Base-by-base conservation (phyloP, 352 stramenopile species). In the Phytophthora palmivora region DNA sequence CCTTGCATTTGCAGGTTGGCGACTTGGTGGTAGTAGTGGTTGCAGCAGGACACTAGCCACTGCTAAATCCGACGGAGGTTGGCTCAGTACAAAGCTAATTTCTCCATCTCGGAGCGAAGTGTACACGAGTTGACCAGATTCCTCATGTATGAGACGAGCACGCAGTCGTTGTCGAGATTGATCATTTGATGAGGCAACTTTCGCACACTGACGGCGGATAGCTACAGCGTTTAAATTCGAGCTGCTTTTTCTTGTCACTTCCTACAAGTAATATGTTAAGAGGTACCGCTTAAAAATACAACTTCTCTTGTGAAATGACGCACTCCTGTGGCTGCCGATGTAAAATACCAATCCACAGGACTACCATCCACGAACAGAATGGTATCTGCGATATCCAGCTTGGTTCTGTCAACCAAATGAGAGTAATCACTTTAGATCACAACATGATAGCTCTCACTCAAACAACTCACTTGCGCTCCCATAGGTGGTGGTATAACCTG, bases 351-450 rank as follows among this genome's bases (percentile, higher is more conserved):
- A 32, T 82, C 75, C 7, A 43, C 56, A 7, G 69, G 67, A 18
- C 22, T 67, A 15, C 82, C 82, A n/a, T 73, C 67, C 8, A 62
- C 33, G 46, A 91, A 74, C 15, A 89, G 15, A 21, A 91, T 69
- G 5, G 76, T 71, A 67, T 91, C 82, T 12, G 60, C 70, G 39
- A 91, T 85, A 34, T 91, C 82, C 1, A 91, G 39, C 51, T 85
- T 86, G 12, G 69, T 58, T 59, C 78, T 87, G 38, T 26, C 10
- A 32, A 41, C 18, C 19, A 54, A 38, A 43, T n/a, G 33, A 15
- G 28, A 18, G 12, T 52, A 43, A 36, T 32, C n/a, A 19, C 9
- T 21, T 55, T 33, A 43, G 16, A 16, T 11, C 26, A 54, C 15
- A 33, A 24, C 18, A 45, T 34, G 14, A 4, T 19, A 30, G 26